Evolutionary conservation across 352 stramenopile genomes (phyloP).

Genomic region (Globisporangium middletonii): DNA sequence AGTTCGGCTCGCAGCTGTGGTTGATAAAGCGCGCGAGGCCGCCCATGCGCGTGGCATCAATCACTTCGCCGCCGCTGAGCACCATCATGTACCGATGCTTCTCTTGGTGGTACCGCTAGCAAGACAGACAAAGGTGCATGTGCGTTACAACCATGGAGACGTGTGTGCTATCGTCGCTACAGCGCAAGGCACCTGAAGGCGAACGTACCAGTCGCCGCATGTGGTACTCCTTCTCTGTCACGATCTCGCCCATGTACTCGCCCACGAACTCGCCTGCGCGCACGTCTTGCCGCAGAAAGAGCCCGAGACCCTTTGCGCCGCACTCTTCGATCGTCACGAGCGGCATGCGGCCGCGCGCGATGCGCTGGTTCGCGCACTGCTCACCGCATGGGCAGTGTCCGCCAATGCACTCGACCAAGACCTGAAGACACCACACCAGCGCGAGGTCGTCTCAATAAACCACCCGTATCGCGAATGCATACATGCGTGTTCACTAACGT

Average conservation of each 20-base stretch:
- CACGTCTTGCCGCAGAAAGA: slow-evolving; percentile 43
- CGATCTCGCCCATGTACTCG: slow-evolving; percentile 83
- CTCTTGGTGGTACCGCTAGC: slow-evolving; percentile 72
- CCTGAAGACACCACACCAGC: slow-evolving; percentile 18
- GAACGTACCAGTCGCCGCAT: slow-evolving; percentile 57
- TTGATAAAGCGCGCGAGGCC: slow-evolving; percentile 95
- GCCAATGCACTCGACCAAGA: slow-evolving; percentile 59
- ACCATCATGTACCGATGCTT: slow-evolving; percentile 86
- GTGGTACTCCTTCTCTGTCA: slow-evolving; percentile 80
- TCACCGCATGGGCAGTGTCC: slow-evolving; percentile 59
- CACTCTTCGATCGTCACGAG: slow-evolving; percentile 41
- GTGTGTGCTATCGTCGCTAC: not conserved
- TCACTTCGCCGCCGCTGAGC: slow-evolving; percentile 77
- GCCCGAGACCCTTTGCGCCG: slow-evolving; percentile 56
- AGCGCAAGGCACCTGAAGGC: slow-evolving; percentile 1
- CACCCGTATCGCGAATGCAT: not conserved
- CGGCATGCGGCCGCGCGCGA: slow-evolving; percentile 60
- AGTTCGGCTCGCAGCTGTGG: slow-evolving; percentile 93
- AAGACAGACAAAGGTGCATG: not conserved
- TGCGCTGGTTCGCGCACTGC: slow-evolving; percentile 69
- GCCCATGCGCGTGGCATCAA: slow-evolving; percentile 87
- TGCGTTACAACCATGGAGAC: not conserved
- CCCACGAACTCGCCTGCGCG: slow-evolving; percentile 57
- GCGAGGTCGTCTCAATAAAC: not conserved
- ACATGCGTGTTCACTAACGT: not conserved